These are phyloP conservation scores for Teratosphaeria viscida DNA, from an alignment of 2,329 filamentous ascomycete species.

Conservation along the genomic window DNA sequence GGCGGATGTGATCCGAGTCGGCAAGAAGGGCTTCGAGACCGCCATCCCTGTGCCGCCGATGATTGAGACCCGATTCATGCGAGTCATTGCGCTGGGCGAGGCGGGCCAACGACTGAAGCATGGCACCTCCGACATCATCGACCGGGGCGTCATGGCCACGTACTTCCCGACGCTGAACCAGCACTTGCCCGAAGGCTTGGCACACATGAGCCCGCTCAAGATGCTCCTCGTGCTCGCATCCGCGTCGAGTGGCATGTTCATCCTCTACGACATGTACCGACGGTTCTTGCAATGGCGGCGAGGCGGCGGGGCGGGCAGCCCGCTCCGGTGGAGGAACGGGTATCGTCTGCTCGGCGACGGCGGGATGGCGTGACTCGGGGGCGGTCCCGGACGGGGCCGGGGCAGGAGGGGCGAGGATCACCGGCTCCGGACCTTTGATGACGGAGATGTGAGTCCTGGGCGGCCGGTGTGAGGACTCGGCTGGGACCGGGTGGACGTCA, in stretches of 20 bases:
- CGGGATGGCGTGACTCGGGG: constrained; percentile 3
- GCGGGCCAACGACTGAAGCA: constrained; percentile 13
- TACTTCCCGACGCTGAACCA: constrained; percentile 8
- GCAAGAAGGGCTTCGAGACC: constrained; percentile 32
- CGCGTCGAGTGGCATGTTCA: constrained; percentile 9
- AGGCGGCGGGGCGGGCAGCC: constrained; percentile 10
- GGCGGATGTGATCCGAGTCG: constrained; percentile 11
- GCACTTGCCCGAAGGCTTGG: constrained; percentile 3
- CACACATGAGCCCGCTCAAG: constrained; percentile 9
- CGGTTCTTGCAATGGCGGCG: constrained; percentile 15
- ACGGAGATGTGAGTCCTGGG: neutral
- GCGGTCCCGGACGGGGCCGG: neutral
- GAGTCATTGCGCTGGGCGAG: constrained; percentile 20
- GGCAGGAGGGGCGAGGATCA: neutral
- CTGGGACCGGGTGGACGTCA: neutral
- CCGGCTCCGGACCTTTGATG: neutral
- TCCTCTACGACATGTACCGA: constrained; percentile 17
- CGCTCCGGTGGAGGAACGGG: constrained; percentile 16
- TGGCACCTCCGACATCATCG: constrained; percentile 14
- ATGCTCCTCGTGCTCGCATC: constrained; percentile 11
- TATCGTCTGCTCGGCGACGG: constrained; percentile 15
- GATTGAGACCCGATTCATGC: constrained; percentile 12
- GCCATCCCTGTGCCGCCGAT: constrained; percentile 11
- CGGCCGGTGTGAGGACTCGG: neutral
- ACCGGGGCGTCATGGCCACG: constrained; percentile 11